Evolutionary conservation across 169 alveolate species (phyloP).

Genomic region (Miamiensis avidus): DNA sequence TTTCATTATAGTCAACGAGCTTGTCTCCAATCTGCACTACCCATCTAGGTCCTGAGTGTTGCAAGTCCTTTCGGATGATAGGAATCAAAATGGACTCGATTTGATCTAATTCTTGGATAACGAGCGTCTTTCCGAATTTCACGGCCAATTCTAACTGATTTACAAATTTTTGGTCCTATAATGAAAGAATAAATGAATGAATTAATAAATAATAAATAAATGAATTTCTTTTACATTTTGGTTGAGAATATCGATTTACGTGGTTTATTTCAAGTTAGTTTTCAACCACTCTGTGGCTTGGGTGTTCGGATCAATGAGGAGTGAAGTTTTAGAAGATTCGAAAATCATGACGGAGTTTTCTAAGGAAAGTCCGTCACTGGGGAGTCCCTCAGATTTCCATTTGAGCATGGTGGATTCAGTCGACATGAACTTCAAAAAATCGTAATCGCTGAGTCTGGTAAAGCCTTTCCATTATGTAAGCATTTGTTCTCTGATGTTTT

Average conservation of each 20-base stretch:
- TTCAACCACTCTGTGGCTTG: slow-evolving; percentile 91
- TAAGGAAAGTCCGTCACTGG: slow-evolving; percentile 89
- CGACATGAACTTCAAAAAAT: slow-evolving; percentile 76
- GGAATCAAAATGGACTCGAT: slow-evolving; percentile 89
- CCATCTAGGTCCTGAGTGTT: slow-evolving; percentile 90
- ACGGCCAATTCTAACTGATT: slow-evolving; percentile 74
- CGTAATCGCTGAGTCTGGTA: slow-evolving; percentile 52
- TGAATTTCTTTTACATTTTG: not conserved
- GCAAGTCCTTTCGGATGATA: slow-evolving; percentile 85
- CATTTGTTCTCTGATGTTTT: slow-evolving; percentile 71
- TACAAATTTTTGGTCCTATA: not conserved
- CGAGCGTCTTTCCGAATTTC: slow-evolving; percentile 89
- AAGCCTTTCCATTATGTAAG: slow-evolving; percentile 68
- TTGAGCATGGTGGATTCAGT: slow-evolving; percentile 87
- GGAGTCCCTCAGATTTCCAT: slow-evolving; percentile 90
- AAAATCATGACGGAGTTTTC: slow-evolving; percentile 87
- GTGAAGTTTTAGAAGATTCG: slow-evolving; percentile 76
- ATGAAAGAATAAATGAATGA: not conserved
- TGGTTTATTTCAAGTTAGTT: slow-evolving; percentile 38
- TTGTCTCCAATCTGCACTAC: slow-evolving; percentile 91
- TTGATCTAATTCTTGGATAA: slow-evolving; percentile 89
- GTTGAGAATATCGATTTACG: not conserved
- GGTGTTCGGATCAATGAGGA: slow-evolving; percentile 91
- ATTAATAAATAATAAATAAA: too few species aligned
- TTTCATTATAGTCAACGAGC: slow-evolving; percentile 86